phyloP scores from a whole-genome alignment of 345 rosid species.

The Balakata baccata region DNA sequence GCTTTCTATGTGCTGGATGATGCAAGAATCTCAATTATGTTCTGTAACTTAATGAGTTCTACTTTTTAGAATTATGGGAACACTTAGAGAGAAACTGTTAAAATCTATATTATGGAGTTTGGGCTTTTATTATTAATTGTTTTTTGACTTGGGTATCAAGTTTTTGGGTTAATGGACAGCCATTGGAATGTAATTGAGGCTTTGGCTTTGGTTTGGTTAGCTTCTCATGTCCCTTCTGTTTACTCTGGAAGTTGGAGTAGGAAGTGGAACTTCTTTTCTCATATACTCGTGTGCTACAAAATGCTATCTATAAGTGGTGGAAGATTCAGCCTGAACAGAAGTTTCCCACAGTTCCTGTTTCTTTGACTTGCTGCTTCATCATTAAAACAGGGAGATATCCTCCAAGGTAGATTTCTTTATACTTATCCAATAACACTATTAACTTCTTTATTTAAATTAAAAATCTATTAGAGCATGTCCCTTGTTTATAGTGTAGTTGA shows the following conservation, averaged over 20 bases:
- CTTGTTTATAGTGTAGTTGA: conserved; percentile 7
- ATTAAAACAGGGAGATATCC: conserved; percentile 30
- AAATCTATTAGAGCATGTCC: neutral
- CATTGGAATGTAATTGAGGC: conserved; percentile 29
- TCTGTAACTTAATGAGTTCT: conserved; percentile 31
- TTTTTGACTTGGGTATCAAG: conserved; percentile 40
- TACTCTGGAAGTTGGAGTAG: conserved; percentile 19
- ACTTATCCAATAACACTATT: neutral
- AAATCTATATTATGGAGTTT: conserved; percentile 35
- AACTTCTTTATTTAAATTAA: neutral
- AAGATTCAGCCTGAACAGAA: conserved; percentile 25
- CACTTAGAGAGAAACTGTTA: conserved; percentile 31
- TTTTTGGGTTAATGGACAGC: conserved; percentile 42
- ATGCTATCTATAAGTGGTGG: conserved; percentile 26
- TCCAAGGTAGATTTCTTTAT: conserved; percentile 36
- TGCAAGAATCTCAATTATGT: conserved; percentile 24
- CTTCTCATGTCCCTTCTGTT: conserved; percentile 23
- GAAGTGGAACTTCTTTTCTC: conserved; percentile 23
- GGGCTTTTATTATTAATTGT: conserved; percentile 35
- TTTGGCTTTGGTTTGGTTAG: conserved; percentile 24
- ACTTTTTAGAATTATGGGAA: conserved; percentile 30
- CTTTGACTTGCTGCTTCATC: conserved; percentile 33
- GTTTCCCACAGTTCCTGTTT: conserved; percentile 29
- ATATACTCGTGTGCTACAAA: conserved; percentile 19
- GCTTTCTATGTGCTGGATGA: conserved; percentile 36